Conservation (phyloP, 768 basidiomycete genomes). For the Termitomyces sp. region DNA sequence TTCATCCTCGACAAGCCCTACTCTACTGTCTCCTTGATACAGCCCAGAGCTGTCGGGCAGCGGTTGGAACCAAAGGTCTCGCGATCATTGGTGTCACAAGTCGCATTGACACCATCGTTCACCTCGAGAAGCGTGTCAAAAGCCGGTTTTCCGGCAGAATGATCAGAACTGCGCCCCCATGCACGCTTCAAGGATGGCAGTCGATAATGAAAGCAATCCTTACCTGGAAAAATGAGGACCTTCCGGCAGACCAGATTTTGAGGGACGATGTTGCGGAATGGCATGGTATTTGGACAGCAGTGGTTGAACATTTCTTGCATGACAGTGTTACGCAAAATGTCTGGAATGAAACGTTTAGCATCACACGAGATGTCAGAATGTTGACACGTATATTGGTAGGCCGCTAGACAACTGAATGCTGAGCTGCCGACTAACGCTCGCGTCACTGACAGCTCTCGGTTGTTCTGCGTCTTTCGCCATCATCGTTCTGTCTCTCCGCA, state of each 20-base stretch:
- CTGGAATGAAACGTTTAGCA: constrained; percentile 57
- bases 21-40: constrained; percentile 96
- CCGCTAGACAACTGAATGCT: constrained; percentile 1
- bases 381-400: constrained; percentile 62
- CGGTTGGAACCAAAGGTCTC: constrained; percentile 59
- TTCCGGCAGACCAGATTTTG: constrained; percentile 14
- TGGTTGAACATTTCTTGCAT: constrained; percentile 54
- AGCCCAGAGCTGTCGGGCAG: constrained; percentile 77
- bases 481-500: constrained; percentile 51
- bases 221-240: constrained; percentile 22
- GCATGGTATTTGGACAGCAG: constrained; percentile 53
- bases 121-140: constrained; percentile 95
- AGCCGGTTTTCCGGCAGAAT: constrained; percentile 95
- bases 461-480: constrained; percentile 43
- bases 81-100: constrained; percentile 86
- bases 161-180: constrained; percentile 68
- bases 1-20: constrained; percentile 87
- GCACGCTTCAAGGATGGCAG: constrained; percentile 46
- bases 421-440: not conserved
- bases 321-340: constrained; percentile 42
- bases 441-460: constrained; percentile 34
- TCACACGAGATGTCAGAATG: constrained; percentile 58
- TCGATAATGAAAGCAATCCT: constrained; percentile 47
- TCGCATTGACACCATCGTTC: constrained; percentile 82
- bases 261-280: constrained; percentile 44